Evolutionary conservation across 2,329 filamentous ascomycete genomes (phyloP), one percentile per base, ranked within the genome.

Genomic region (Graphilbum ipis-grandicollis): DNA sequence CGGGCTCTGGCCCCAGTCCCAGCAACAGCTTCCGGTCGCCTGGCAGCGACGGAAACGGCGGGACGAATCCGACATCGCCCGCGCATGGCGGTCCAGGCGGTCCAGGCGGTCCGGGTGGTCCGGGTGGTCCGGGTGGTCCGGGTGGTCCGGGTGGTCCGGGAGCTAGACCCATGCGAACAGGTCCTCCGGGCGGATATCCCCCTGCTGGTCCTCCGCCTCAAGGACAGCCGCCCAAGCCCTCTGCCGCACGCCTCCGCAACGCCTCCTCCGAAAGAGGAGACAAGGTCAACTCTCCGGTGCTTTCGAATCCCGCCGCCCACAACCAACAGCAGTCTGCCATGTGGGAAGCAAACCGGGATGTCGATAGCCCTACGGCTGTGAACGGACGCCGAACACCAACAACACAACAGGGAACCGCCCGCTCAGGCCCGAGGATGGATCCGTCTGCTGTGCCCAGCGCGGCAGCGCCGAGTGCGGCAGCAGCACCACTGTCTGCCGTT

Each of bases 131-230:
- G n/a, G 21, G 21, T 23, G 21, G 21, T 23, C 6, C 6, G 5
- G 21, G 21, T 23, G 21, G 21, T 5, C 21, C 21, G 10, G 21
- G 21, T 23, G 10, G 10, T 23, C 9, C 5, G 37, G 53, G 54
- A 43, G 62, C 50, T 45, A 59, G 56, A 37, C 51, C 52, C 14
- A 51, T 56, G 3, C 48, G 39, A 2, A 13, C 56, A 9, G 55
- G 55, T 17, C 51, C 54, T 15, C 41, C 68, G 5, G 55, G 58
- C 2, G 67, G 67, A 3, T 66, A 69, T 3, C 68, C 68, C 9
- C 69, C 67, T 6, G 63, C 65, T 3, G 68, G 68, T 32, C 60
- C 65, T 3, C 68, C 68, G 9, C 69, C 67, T 5, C 63, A 64
- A 3, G 68, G 68, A 32, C 60, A 68, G 33, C 60, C 65, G 19